Percentiles rank a stretch among this genome's conserved stretches.
Conservation (phyloP, 306 rosid species). For the Gleditsia sinensis region DNA sequence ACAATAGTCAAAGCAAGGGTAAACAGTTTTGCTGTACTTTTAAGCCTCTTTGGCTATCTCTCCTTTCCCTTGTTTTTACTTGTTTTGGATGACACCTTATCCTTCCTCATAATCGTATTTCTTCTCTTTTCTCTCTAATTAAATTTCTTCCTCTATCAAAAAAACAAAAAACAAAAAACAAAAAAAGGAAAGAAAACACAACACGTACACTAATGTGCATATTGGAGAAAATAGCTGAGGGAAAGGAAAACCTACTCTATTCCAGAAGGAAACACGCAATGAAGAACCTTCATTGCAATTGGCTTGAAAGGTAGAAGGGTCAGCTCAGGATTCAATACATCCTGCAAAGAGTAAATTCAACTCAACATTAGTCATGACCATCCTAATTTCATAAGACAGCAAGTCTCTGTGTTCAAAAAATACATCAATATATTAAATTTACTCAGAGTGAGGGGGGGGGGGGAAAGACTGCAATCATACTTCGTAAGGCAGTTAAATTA, state of each 20-base stretch:
- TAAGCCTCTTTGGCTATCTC: too few species aligned
- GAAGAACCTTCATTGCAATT: slow-evolving; percentile 80
- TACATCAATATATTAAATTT: background rate
- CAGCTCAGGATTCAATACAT: slow-evolving; percentile 60
- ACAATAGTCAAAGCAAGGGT: too few species aligned
- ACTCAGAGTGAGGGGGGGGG: background rate
- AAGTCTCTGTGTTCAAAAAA: background rate
- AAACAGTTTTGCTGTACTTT: too few species aligned
- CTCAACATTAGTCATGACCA: slow-evolving; percentile 12
- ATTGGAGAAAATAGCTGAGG: background rate
- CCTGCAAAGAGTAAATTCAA: slow-evolving; percentile 47
- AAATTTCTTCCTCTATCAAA: too few species aligned
- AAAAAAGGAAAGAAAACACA: too few species aligned
- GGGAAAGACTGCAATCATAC: slow-evolving; percentile 6
- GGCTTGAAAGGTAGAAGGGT: slow-evolving; percentile 84
- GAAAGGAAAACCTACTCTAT: slow-evolving; percentile 55
- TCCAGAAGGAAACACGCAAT: slow-evolving; percentile 74
- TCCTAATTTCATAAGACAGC: slow-evolving; percentile 5
- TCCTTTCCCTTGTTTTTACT: too few species aligned
- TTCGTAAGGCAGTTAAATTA: background rate
- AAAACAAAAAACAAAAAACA: too few species aligned
- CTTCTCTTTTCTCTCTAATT: too few species aligned
- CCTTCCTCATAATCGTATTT: too few species aligned
- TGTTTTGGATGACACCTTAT: too few species aligned
- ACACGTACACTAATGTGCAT: too few species aligned